These are phyloP conservation scores for Galerina marginata DNA, from an alignment of 768 basidiomycete genomes.

Conservation along the genomic window DNA sequence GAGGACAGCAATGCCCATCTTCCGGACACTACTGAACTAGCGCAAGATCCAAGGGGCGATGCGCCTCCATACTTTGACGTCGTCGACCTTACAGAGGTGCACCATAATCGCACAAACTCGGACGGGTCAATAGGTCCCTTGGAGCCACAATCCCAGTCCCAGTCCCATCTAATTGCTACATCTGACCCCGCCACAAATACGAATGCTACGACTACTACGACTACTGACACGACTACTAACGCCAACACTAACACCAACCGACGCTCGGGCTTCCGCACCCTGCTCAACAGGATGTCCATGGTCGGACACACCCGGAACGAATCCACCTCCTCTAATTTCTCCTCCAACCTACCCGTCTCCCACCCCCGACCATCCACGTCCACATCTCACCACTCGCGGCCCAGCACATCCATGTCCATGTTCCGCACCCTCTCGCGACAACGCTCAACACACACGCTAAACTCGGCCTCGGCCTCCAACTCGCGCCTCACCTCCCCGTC, in stretches of 20 bases:
- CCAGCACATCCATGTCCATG: constrained; percentile 46
- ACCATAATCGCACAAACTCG: constrained; percentile 13
- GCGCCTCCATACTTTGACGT: constrained; percentile 75
- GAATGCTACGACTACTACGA: too few species aligned
- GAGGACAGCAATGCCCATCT: constrained; percentile 22
- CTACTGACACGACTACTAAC: too few species aligned
- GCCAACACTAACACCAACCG: constrained; percentile 20
- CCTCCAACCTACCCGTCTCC: constrained; percentile 2
- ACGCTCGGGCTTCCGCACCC: constrained; percentile 54
- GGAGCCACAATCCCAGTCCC: too few species aligned
- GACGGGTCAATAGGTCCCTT: not conserved
- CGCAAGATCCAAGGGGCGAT: constrained; percentile 56
- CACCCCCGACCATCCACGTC: too few species aligned
- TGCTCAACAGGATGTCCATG: constrained; percentile 46
- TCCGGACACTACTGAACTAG: constrained; percentile 11
- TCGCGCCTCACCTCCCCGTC: constrained; percentile 64
- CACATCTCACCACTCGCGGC: constrained; percentile 27
- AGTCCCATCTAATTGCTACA: too few species aligned
- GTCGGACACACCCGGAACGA: constrained; percentile 34
- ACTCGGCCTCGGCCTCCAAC: constrained; percentile 26
- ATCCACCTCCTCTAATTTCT: constrained; percentile 31
- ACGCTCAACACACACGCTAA: constrained; percentile 46
- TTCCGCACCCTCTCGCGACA: constrained; percentile 58
- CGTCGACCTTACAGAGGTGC: constrained; percentile 28
- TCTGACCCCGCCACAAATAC: too few species aligned